Evolutionary conservation across 78 protist genomes (phyloP), one percentile per base, ranked within the genome.

Genomic region (Emiliania huxleyi): DNA sequence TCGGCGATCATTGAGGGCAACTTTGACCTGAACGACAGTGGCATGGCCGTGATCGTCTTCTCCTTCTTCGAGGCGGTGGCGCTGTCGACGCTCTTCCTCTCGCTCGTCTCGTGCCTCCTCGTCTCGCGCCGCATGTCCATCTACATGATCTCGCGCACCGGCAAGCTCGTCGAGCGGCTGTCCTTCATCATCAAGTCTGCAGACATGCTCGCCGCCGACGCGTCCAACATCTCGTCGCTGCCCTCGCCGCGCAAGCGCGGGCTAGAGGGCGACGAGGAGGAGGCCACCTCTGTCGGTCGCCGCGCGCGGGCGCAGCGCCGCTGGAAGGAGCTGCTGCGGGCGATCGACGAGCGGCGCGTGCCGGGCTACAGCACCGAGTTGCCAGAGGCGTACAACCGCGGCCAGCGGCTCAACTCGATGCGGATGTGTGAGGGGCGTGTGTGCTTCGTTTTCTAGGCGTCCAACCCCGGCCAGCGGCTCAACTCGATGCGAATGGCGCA

Each of bases 1-100:
- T 77, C 85, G 18, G 83, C 83, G 33, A 73, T 73, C 83, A 73
- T 73, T 42, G 83, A 73, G 83, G 83, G 83, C 44, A 73, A 73
- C 83, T 73, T 73, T 18, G 83, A 73, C 44, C 2, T 18, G 44
- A 23, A 2, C 83, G 44, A 35, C 33, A 37, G 5, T 42, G 12
- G 3, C 19, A 8, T 73, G 33, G 2, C 5, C 43, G 37, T 18
- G 1, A 6, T 35, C 33, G 33, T 35, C 83, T 73, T 73, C 83
- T 2, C 83, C 42, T 2, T 42, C 37, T 73, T 23, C 42, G 83
- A 73, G 83, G 83, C 83, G 43, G 15, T 73, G 33, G 37, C 83
- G 43, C 83, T 73, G 15, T 73, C 83, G 44, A 23, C 3, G 33
- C 83, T 73, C 83, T 73, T 73, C 83, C 83, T 73, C 83, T 37